Evolutionary conservation across 139 green algal species (phyloP).

Genomic region (Coccomyxa sp.): DNA sequence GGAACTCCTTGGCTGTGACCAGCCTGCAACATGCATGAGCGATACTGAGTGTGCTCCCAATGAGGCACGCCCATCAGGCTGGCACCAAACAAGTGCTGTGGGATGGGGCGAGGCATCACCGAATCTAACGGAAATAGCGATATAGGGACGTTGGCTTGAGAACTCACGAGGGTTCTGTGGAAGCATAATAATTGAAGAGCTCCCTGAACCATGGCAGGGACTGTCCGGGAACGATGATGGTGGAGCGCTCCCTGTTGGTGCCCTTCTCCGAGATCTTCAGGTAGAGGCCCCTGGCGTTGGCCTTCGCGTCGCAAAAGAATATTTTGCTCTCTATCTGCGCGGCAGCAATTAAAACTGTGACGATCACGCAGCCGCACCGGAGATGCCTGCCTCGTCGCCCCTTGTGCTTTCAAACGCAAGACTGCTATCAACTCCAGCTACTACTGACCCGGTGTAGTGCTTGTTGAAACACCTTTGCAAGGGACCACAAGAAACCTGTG

Average conservation of each 20-base stretch:
- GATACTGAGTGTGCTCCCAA: background rate
- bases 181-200: slow-evolving; percentile 54
- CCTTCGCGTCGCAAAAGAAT: slow-evolving; percentile 54
- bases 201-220: slow-evolving; percentile 54
- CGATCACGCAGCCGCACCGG: background rate
- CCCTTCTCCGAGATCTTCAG: slow-evolving; percentile 58
- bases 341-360: background rate
- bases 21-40: slow-evolving; percentile 13
- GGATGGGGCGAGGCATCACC: no score
- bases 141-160: background rate
- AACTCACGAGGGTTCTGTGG: background rate
- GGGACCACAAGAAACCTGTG: background rate
- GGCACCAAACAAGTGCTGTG: no score
- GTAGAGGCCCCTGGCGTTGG: slow-evolving; percentile 43
- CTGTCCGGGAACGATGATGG: slow-evolving; percentile 41
- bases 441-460: background rate
- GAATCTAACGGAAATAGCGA: no score
- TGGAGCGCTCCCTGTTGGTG: slow-evolving; percentile 35
- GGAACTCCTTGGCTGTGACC: slow-evolving; percentile 43
- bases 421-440: background rate
- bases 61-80: no score
- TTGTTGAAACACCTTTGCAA: background rate
- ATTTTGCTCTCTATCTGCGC: slow-evolving; percentile 49
- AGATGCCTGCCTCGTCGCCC: no score
- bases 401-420: no score